Conservation (phyloP, 805 yeast species). For the Zygosaccharomyces gambellarensis region DNA sequence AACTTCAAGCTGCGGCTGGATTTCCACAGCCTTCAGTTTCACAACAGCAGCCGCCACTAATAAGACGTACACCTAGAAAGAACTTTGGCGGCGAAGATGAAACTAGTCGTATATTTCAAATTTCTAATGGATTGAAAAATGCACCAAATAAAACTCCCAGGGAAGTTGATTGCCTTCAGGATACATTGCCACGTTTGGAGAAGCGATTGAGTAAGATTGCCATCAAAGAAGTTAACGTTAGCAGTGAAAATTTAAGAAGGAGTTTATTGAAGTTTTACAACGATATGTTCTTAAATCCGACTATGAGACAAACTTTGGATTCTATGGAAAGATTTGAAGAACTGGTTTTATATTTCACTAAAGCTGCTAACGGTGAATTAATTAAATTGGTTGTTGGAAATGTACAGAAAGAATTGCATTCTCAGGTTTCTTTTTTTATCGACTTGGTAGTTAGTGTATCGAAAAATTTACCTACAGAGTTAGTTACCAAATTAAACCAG, state of each 20-base stretch:
- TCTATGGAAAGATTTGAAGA: constrained; percentile 39
- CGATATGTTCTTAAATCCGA: constrained; percentile 47
- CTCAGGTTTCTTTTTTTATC: constrained; percentile 25
- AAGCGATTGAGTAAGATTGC: constrained; percentile 43
- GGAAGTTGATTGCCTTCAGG: constrained; percentile 38
- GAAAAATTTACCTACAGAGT: constrained; percentile 8
- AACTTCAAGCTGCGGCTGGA: constrained; percentile 33
- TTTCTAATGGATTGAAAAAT: constrained; percentile 8
- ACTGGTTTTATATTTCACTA: constrained; percentile 48
- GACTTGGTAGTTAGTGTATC: constrained; percentile 20
- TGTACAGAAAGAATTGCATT: constrained; percentile 22
- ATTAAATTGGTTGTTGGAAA: constrained; percentile 36
- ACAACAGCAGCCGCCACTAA: constrained; percentile 1
- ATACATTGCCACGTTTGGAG: constrained; percentile 37
- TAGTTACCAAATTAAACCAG: constrained; percentile 41
- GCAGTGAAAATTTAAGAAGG: constrained; percentile 47
- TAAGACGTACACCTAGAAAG: constrained; percentile 5
- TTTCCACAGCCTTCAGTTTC: constrained; percentile 35
- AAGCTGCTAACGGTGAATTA: constrained; percentile 49
- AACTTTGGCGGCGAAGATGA: constrained; percentile 6
- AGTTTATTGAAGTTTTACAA: constrained; percentile 60
- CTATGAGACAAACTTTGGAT: constrained; percentile 26
- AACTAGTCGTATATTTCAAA: constrained; percentile 13
- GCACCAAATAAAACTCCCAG: constrained; percentile 1
- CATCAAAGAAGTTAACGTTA: constrained; percentile 36